Conservation (phyloP, 1,284 basidiomycete genomes). For the Ustilago esculenta region DNA sequence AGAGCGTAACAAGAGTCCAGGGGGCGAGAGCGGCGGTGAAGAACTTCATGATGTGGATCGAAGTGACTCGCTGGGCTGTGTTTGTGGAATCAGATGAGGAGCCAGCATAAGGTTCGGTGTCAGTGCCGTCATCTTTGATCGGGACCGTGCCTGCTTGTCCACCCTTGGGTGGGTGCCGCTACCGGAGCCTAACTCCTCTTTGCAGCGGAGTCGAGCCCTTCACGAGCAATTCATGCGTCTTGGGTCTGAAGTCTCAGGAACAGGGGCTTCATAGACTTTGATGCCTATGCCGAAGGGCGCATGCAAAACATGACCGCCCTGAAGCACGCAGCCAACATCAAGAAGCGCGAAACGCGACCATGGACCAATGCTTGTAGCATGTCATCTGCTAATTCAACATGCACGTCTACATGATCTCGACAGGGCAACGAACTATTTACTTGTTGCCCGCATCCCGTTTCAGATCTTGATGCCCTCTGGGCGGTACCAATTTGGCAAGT, state of each 20-base stretch:
- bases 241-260: too few relatives aligned
- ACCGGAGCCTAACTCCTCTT: too few relatives aligned
- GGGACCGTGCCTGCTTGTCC: too few relatives aligned
- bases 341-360: not conserved
- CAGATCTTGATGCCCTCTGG: too few relatives aligned
- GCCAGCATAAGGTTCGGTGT: not conserved
- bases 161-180: too few relatives aligned
- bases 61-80: not conserved
- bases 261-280: not conserved
- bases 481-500: too few relatives aligned
- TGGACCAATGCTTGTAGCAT: not conserved
- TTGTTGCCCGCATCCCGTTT: too few relatives aligned
- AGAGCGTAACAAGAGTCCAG: constrained; percentile 26
- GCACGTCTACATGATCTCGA: too few relatives aligned
- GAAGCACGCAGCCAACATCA: not conserved
- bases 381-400: not conserved
- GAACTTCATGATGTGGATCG: constrained; percentile 40
- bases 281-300: not conserved
- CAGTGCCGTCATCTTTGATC: not conserved
- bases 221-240: too few relatives aligned
- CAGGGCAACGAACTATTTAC: too few relatives aligned
- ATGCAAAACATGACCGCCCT: not conserved
- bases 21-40: constrained; percentile 27
- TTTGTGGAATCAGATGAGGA: not conserved
- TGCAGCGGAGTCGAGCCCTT: too few relatives aligned